Evolutionary conservation across 1,139 yeast species (phyloP).

Genomic region (Kluyveromyces marxianus): DNA sequence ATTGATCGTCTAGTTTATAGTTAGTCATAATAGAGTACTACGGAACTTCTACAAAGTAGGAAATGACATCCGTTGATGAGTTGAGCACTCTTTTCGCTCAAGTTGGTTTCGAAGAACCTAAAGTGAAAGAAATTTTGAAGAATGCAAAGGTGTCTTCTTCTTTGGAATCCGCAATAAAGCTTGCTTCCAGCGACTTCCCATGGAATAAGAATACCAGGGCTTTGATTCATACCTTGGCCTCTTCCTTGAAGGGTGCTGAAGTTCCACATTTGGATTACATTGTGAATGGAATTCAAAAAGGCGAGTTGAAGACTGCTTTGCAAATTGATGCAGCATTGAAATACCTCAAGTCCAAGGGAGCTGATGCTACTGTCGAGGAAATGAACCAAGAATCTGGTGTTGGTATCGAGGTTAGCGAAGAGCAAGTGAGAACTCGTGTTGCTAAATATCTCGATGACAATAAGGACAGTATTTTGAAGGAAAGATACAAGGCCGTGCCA

Average conservation of each 20-base stretch:
- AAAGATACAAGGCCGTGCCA: slow-evolving; percentile 75
- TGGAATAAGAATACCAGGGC: slow-evolving; percentile 48
- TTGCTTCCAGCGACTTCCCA: slow-evolving; percentile 31
- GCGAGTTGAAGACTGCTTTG: slow-evolving; percentile 54
- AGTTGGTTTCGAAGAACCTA: slow-evolving; percentile 66
- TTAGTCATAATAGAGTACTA: not conserved
- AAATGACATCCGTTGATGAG: slow-evolving; percentile 34
- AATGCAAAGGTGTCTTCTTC: slow-evolving; percentile 78
- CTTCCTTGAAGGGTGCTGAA: slow-evolving; percentile 43
- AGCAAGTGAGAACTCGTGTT: slow-evolving; percentile 54
- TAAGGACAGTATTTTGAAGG: slow-evolving; percentile 50
- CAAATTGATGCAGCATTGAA: slow-evolving; percentile 80
- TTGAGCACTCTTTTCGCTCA: slow-evolving; percentile 42
- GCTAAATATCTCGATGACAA: slow-evolving; percentile 51
- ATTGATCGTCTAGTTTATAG: too few relatives aligned
- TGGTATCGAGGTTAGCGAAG: slow-evolving; percentile 64
- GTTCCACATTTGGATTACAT: slow-evolving; percentile 41
- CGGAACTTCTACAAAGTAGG: not conserved
- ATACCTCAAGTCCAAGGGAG: slow-evolving; percentile 48
- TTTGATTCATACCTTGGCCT: slow-evolving; percentile 70
- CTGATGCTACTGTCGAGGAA: slow-evolving; percentile 36
- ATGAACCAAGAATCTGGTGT: slow-evolving; percentile 70
- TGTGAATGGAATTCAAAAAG: slow-evolving; percentile 55
- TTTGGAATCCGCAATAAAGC: slow-evolving; percentile 49
- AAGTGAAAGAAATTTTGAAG: slow-evolving; percentile 66